Conservation (phyloP, 306 rosid genomes). For the Quercus gilva region DNA sequence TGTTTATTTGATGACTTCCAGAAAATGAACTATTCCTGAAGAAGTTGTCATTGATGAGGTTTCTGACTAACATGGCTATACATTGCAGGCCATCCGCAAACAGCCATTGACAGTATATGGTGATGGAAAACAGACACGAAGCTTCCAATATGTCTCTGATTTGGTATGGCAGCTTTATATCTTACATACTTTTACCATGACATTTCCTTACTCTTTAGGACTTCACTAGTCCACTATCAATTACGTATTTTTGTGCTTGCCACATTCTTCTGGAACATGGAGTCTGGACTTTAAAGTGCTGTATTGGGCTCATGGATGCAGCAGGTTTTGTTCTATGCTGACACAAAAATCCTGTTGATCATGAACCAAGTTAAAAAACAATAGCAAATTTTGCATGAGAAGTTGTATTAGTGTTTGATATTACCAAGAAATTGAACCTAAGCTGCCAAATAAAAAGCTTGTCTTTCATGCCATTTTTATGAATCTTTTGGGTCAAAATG, state of each 20-base stretch:
- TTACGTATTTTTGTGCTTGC: no score
- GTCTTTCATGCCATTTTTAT: neutral
- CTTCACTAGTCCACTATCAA: neutral
- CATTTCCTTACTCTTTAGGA: neutral
- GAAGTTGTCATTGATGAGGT: neutral
- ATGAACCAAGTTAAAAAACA: slow-evolving; percentile 9
- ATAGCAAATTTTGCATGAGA: neutral
- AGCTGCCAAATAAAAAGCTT: neutral
- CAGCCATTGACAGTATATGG: slow-evolving; percentile 92
- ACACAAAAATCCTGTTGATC: slow-evolving; percentile 3
- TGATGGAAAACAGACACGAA: slow-evolving; percentile 95
- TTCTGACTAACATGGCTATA: neutral
- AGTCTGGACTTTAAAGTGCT: neutral
- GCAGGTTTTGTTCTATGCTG: neutral
- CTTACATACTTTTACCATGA: neutral
- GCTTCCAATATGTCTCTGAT: slow-evolving; percentile 98
- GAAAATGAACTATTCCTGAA: slow-evolving; percentile 5
- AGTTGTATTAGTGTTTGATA: neutral
- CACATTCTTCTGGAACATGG: neutral
- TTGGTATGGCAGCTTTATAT: slow-evolving; percentile 51
- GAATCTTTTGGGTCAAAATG: neutral
- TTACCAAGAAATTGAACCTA: neutral
- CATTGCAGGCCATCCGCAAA: slow-evolving; percentile 81
- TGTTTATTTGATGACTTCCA: neutral
- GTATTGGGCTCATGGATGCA: neutral